phyloP scores from a whole-genome alignment of 108 stramenopile species.

The Skeletonema menzelii region DNA sequence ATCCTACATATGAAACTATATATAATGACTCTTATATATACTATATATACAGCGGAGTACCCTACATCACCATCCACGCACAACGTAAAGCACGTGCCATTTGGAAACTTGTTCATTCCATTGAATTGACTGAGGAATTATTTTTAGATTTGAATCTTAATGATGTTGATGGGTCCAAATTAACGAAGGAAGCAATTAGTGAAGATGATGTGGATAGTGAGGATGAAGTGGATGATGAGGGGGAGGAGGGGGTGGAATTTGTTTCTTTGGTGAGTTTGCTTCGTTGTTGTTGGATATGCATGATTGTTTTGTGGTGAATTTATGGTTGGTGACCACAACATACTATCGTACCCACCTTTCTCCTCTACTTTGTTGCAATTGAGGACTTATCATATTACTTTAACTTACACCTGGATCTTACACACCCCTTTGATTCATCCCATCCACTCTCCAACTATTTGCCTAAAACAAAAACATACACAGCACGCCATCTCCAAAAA shows the following conservation, averaged over 20 bases:
- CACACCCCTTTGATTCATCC: too few relatives aligned
- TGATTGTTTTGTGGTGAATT: too few relatives aligned
- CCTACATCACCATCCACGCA: constrained; percentile 73
- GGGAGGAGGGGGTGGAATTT: background rate
- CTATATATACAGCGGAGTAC: constrained; percentile 38
- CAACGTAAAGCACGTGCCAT: constrained; percentile 63
- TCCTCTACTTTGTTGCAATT: too few relatives aligned
- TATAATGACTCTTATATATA: too few relatives aligned
- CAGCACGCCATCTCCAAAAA: constrained; percentile 51
- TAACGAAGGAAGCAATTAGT: background rate
- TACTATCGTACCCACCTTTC: too few relatives aligned
- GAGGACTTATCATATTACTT: too few relatives aligned
- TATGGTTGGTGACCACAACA: too few relatives aligned
- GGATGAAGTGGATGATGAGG: constrained; percentile 33
- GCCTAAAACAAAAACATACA: background rate
- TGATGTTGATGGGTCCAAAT: constrained; percentile 26
- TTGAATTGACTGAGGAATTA: constrained; percentile 56
- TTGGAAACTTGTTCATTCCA: constrained; percentile 53
- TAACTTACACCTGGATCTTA: too few relatives aligned
- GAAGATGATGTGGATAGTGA: constrained; percentile 7
- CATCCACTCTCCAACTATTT: too few relatives aligned
- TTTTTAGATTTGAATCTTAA: constrained; percentile 28
- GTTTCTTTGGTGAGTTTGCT: constrained; percentile 7
- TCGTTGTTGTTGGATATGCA: too few relatives aligned
- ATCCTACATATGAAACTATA: too few relatives aligned